Percentiles rank a stretch among this genome's conserved stretches.
These are phyloP conservation scores for Wallacemonas rigidus DNA, from an alignment of 208 protist species.

Conservation along the genomic window DNA sequence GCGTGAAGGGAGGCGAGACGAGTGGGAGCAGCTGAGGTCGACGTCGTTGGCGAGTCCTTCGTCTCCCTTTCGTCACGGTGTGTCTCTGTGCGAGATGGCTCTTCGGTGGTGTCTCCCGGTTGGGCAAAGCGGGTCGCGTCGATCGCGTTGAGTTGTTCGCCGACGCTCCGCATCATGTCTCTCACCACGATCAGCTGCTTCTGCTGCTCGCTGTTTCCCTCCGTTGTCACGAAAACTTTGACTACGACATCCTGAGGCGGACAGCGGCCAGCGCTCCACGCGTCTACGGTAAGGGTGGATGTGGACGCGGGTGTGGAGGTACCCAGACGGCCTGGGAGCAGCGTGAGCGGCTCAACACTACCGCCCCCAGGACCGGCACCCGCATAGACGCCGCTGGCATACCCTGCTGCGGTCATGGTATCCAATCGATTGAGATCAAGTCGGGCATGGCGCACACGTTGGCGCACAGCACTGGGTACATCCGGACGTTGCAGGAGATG, in stretches of 20 bases:
- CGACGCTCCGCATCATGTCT: constrained; percentile 31
- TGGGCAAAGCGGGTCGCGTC: constrained; percentile 22
- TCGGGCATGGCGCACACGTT: background rate
- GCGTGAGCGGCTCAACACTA: background rate
- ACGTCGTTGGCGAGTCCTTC: too few relatives aligned
- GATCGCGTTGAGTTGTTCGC: constrained; percentile 39
- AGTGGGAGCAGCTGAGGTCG: background rate
- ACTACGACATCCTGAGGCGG: constrained; percentile 55
- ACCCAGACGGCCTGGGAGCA: too few relatives aligned
- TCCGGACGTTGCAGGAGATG: background rate
- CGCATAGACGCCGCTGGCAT: background rate
- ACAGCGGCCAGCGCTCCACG: background rate
- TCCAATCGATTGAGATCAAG: background rate
- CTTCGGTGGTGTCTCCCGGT: background rate
- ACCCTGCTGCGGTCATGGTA: background rate
- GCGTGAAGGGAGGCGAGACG: background rate
- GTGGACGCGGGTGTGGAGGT: background rate
- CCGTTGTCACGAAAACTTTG: constrained; percentile 72
- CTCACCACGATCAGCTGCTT: constrained; percentile 43
- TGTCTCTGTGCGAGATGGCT: background rate
- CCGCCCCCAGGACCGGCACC: constrained; percentile 21
- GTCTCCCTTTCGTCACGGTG: too few relatives aligned
- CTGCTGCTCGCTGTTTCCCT: constrained; percentile 37
- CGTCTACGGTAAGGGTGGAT: background rate
- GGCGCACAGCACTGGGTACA: constrained; percentile 1